phyloP scores from a whole-genome alignment of 208 protist species.

The Leishmania tarentolae region DNA sequence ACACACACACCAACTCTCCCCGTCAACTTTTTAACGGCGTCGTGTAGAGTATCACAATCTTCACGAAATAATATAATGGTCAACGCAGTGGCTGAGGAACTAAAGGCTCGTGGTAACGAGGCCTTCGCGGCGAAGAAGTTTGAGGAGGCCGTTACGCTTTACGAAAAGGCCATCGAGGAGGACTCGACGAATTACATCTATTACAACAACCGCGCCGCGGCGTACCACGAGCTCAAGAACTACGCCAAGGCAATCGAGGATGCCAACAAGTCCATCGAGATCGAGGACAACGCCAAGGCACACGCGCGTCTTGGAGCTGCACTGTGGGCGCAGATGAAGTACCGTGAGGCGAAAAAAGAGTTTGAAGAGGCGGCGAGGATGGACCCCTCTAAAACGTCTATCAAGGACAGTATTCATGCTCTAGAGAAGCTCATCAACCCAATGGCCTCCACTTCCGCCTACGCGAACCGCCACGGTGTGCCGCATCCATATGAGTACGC shows the following conservation, averaged over 20 bases:
- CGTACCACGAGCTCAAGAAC: constrained; percentile 68
- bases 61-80: constrained; percentile 7
- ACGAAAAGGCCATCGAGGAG: constrained; percentile 74
- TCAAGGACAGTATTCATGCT: constrained; percentile 39
- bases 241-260: constrained; percentile 79
- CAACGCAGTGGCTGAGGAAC: constrained; percentile 46
- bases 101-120: constrained; percentile 82
- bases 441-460: constrained; percentile 17
- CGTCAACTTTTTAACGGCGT: background rate
- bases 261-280: constrained; percentile 50
- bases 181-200: constrained; percentile 76
- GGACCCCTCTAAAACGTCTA: constrained; percentile 45
- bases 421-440: constrained; percentile 44
- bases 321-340: constrained; percentile 60
- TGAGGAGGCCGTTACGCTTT: constrained; percentile 75
- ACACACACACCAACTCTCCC: background rate
- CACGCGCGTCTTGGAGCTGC: constrained; percentile 62
- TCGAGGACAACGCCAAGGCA: constrained; percentile 71
- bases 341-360: constrained; percentile 47
- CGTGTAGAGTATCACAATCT: background rate
- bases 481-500: constrained; percentile 44
- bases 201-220: constrained; percentile 91
- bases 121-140: constrained; percentile 74
- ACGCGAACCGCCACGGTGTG: constrained; percentile 28
- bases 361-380: constrained; percentile 55